Conservation (phyloP, 176 grass and related monocot species). For the Phoenix dactylifera region DNA sequence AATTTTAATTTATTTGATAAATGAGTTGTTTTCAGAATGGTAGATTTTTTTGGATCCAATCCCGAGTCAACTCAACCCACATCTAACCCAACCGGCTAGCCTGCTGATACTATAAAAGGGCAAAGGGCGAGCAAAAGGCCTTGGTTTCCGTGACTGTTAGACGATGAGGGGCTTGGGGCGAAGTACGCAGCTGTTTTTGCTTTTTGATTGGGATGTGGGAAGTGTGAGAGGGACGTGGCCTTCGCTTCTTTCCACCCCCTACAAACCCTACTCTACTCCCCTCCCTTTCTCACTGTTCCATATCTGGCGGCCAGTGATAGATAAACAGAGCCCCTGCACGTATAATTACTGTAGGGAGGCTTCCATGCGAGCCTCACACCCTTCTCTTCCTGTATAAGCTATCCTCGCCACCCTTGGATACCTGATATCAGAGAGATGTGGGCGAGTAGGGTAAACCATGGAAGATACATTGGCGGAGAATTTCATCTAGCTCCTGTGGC, state of each 20-base stretch:
- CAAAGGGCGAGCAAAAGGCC: slow-evolving; percentile 25
- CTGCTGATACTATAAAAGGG: slow-evolving; percentile 6
- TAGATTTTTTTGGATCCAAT: no score
- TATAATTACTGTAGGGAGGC: not conserved
- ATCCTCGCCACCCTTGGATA: slow-evolving; percentile 9
- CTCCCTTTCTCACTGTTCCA: not conserved
- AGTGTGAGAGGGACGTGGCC: slow-evolving; percentile 33
- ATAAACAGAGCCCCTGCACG: not conserved
- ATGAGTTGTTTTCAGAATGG: no score
- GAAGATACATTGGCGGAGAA: not conserved
- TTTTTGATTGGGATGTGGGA: slow-evolving; percentile 27
- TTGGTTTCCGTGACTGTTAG: slow-evolving; percentile 63
- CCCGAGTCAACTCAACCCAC: no score
- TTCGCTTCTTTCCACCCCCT: slow-evolving; percentile 18
- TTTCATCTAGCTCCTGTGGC: not conserved
- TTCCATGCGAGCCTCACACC: slow-evolving; percentile 14
- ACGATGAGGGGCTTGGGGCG: slow-evolving; percentile 40
- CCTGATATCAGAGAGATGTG: not conserved
- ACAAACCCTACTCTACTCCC: slow-evolving; percentile 33
- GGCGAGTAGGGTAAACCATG: not conserved
- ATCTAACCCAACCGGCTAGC: no score
- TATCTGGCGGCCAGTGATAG: slow-evolving; percentile 6
- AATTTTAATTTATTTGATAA: no score
- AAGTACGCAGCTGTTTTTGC: slow-evolving; percentile 30
- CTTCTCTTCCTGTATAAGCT: not conserved